Evolutionary conservation across 192 early-diverging fungal species (phyloP).

Genomic region (Coemansia sp.): DNA sequence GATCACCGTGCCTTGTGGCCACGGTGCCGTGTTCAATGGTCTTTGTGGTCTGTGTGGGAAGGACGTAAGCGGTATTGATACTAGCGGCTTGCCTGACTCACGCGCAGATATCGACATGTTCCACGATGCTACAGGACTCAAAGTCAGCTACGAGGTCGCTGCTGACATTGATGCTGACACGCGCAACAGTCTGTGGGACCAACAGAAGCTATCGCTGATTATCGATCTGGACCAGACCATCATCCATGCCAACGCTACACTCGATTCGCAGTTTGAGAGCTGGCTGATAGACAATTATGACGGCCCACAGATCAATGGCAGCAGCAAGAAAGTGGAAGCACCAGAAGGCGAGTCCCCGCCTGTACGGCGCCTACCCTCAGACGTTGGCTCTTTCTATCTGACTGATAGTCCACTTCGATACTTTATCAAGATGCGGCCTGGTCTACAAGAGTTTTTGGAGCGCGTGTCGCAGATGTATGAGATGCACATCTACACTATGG

Average conservation of each 20-base stretch:
- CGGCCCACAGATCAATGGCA: constrained; percentile 10
- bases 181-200: constrained; percentile 57
- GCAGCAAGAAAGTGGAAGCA: background rate
- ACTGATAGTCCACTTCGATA: constrained; percentile 66
- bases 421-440: constrained; percentile 88
- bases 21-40: constrained; percentile 71
- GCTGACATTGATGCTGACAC: constrained; percentile 20
- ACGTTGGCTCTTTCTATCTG: constrained; percentile 75
- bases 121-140: constrained; percentile 69
- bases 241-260: constrained; percentile 74
- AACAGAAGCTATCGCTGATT: constrained; percentile 79
- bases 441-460: constrained; percentile 74
- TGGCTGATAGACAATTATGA: constrained; percentile 49
- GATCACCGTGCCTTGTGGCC: constrained; percentile 64
- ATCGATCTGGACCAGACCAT: constrained; percentile 98
- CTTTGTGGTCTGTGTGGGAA: constrained; percentile 82
- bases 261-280: constrained; percentile 25
- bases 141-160: constrained; percentile 56
- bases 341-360: background rate
- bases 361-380: constrained; percentile 42
- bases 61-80: constrained; percentile 54
- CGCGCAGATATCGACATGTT: constrained; percentile 76
- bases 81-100: constrained; percentile 48
- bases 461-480: constrained; percentile 73
- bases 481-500: constrained; percentile 99